phyloP scores from a whole-genome alignment of 2,329 filamentous ascomycete genomes.

The Fusarium transvaalense region DNA sequence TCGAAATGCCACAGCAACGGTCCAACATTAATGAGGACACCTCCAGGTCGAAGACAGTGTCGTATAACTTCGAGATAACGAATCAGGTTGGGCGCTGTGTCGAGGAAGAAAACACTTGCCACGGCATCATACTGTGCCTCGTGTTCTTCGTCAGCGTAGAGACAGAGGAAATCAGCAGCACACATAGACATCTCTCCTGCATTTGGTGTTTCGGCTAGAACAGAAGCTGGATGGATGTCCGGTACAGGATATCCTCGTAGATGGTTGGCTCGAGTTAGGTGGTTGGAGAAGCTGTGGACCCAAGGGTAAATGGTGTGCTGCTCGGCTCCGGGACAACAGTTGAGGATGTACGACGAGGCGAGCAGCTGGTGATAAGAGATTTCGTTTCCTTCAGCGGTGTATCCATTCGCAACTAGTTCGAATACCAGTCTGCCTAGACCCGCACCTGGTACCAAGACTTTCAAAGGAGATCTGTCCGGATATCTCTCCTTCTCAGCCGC shows the following conservation, averaged over 20 bases:
- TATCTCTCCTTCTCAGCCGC: conserved; percentile 58
- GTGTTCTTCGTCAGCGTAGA: conserved; percentile 77
- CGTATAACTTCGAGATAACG: conserved; percentile 87
- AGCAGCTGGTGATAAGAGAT: conserved; percentile 98
- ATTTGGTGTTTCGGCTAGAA: conserved; percentile 57
- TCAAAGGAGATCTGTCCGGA: conserved; percentile 59
- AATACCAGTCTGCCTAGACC: conserved; percentile 91
- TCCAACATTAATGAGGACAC: conserved; percentile 89
- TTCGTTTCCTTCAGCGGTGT: conserved; percentile 87
- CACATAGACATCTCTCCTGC: conserved; percentile 88
- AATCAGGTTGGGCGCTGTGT: conserved; percentile 94
- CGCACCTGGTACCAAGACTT: conserved; percentile 88
- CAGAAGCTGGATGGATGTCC: conserved; percentile 78
- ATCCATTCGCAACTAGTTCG: conserved; percentile 82
- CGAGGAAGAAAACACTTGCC: conserved; percentile 93
- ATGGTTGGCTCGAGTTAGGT: conserved; percentile 79
- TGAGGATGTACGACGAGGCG: conserved; percentile 82
- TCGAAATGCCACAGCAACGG: conserved; percentile 97
- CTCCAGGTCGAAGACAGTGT: conserved; percentile 81
- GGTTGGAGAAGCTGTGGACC: conserved; percentile 89
- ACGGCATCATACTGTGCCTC: conserved; percentile 80
- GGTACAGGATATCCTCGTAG: conserved; percentile 80
- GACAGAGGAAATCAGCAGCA: conserved; percentile 90
- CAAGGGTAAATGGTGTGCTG: conserved; percentile 86
- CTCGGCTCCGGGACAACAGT: conserved; percentile 69